phyloP scores from a whole-genome alignment of 192 early-diverging fungal species.

The Gigaspora rosea region DNA sequence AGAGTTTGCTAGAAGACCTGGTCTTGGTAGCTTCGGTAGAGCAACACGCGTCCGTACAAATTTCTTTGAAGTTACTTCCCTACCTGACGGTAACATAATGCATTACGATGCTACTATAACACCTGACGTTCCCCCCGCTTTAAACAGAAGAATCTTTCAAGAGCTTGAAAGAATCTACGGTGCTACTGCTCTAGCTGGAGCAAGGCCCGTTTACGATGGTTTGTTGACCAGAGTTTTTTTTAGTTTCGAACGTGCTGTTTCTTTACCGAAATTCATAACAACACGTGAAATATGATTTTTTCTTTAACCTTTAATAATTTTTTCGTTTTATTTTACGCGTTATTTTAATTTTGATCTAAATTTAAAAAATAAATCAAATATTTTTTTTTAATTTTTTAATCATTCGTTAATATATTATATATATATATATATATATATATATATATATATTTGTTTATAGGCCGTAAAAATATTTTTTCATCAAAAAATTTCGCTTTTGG shows the following conservation, averaged over 20 bases:
- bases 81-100: constrained; percentile 65
- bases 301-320: no score
- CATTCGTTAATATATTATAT: no score
- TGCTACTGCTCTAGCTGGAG: constrained; percentile 54
- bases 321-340: no score
- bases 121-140: constrained; percentile 74
- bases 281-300: no score
- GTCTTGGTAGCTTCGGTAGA: constrained; percentile 49
- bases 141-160: constrained; percentile 68
- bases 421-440: no score
- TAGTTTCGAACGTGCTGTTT: no score
- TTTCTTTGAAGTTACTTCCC: constrained; percentile 70
- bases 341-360: no score
- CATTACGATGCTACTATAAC: constrained; percentile 83
- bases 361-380: not conserved
- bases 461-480: constrained; percentile 76
- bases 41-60: constrained; percentile 58
- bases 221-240: not conserved
- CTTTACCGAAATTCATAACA: no score
- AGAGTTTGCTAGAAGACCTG: constrained; percentile 46
- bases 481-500: constrained; percentile 56
- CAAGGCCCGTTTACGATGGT: constrained; percentile 80
- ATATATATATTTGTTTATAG: constrained; percentile 27
- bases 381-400: no score
- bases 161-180: constrained; percentile 56